phyloP scores from a whole-genome alignment of 805 yeast genomes.

The Metschnikowia gelsemii region DNA sequence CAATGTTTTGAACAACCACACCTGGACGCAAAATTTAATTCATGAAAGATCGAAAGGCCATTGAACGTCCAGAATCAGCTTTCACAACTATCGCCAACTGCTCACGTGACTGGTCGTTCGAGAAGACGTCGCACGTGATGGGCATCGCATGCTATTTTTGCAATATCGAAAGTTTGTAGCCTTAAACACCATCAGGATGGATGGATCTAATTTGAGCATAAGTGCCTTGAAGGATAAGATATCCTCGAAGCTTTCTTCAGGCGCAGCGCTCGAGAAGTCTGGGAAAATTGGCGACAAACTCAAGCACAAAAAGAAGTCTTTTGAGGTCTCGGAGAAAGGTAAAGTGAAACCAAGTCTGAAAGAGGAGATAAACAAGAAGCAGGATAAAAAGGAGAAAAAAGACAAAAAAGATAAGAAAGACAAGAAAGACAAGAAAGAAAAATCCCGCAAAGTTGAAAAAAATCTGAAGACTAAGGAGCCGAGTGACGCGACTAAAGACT shows the following conservation, averaged over 20 bases:
- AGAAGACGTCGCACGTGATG: conserved; percentile 8
- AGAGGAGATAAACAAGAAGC: not conserved
- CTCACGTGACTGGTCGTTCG: conserved; percentile 3
- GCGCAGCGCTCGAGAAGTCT: not conserved
- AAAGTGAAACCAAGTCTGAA: not conserved
- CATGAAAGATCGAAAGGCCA: no score
- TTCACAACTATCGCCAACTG: no score
- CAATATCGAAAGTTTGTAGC: not conserved
- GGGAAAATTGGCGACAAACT: not conserved
- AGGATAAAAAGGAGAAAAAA: not conserved
- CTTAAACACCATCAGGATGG: conserved; percentile 32
- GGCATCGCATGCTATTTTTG: conserved; percentile 16
- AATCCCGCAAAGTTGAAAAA: conserved; percentile 11
- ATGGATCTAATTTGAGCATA: conserved; percentile 44
- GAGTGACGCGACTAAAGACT: conserved; percentile 10
- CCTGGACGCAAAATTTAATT: no score
- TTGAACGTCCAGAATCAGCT: no score
- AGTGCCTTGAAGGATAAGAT: conserved; percentile 66
- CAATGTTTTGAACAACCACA: no score
- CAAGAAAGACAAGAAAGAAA: conserved; percentile 11
- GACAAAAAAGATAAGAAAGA: not conserved
- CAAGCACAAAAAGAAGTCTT: not conserved
- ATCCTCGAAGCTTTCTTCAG: conserved; percentile 44
- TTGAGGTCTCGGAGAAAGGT: conserved; percentile 3
- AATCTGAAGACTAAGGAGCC: conserved; percentile 5